Percentiles rank a stretch among this genome's conserved stretches.
Conservation (phyloP, 495 filamentous ascomycete genomes). For the Xylaria telfairii region DNA sequence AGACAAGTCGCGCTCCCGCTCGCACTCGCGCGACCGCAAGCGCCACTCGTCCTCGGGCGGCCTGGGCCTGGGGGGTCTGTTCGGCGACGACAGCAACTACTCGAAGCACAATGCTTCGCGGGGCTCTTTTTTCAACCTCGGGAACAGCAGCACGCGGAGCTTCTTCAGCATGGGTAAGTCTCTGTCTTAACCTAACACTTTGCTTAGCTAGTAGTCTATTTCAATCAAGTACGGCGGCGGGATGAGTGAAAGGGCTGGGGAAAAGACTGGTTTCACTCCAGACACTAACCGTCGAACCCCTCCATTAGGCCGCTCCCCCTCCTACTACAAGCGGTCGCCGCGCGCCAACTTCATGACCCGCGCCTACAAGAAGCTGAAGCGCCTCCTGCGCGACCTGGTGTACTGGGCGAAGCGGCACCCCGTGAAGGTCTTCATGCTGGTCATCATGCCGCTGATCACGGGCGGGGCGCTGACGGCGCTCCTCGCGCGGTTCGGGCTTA, state of each 20-base stretch:
- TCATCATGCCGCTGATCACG: slow-evolving; percentile 82
- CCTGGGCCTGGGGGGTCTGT: slow-evolving; percentile 44
- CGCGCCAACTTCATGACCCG: slow-evolving; percentile 76
- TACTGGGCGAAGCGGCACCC: slow-evolving; percentile 80
- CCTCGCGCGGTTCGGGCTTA: slow-evolving; percentile 75
- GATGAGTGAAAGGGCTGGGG: too few species aligned
- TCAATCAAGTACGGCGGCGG: too few species aligned
- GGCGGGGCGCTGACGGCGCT: slow-evolving; percentile 78
- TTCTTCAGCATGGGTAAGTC: slow-evolving; percentile 50
- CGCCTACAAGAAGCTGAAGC: slow-evolving; percentile 71
- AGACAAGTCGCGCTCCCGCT: slow-evolving; percentile 39
- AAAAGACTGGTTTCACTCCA: slow-evolving; percentile 53
- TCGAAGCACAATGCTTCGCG: slow-evolving; percentile 50
- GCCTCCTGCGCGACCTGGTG: slow-evolving; percentile 73
- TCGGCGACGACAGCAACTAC: slow-evolving; percentile 40
- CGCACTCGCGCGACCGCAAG: slow-evolving; percentile 33
- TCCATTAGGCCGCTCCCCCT: slow-evolving; percentile 57
- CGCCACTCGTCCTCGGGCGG: slow-evolving; percentile 39
- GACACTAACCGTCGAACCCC: slow-evolving; percentile 6
- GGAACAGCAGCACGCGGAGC: slow-evolving; percentile 50
- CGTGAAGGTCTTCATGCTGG: slow-evolving; percentile 81
- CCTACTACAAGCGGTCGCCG: slow-evolving; percentile 75
- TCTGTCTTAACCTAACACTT: slow-evolving; percentile 47
- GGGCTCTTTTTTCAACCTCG: slow-evolving; percentile 60
- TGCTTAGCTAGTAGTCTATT: too few species aligned